Evolutionary conservation across 352 stramenopile species (phyloP).

Genomic region (Globisporangium mamillatum): DNA sequence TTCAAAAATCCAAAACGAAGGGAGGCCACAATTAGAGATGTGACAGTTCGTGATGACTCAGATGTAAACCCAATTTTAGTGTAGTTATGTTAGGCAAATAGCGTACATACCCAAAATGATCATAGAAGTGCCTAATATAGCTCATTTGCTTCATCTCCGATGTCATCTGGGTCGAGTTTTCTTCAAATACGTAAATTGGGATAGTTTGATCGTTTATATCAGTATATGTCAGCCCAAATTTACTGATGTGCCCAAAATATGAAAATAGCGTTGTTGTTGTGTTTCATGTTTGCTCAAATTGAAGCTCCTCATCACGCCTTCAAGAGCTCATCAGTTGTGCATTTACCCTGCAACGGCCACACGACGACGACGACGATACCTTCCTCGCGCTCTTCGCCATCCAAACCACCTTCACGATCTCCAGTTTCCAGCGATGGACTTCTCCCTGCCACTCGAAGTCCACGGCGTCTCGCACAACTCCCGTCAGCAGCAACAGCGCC

Average conservation of each 20-base stretch:
- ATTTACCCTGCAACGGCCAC: conserved; percentile 1
- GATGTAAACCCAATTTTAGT: background rate
- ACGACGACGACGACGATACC: background rate
- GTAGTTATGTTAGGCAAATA: background rate
- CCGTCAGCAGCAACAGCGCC: background rate
- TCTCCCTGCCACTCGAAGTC: conserved; percentile 15
- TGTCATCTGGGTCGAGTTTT: background rate
- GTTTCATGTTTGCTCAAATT: conserved; percentile 4
- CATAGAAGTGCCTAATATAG: background rate
- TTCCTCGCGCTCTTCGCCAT: background rate
- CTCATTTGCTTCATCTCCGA: background rate
- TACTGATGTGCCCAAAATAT: background rate
- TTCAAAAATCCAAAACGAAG: background rate
- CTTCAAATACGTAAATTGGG: background rate
- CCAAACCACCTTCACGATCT: background rate
- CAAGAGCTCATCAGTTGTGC: conserved; percentile 10
- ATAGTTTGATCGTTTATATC: background rate
- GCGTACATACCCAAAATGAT: background rate
- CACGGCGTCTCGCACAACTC: conserved; percentile 6
- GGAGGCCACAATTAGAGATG: background rate
- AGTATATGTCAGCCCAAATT: background rate
- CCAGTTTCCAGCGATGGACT: conserved; percentile 6
- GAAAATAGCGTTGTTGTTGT: background rate
- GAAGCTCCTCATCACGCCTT: conserved; percentile 3
- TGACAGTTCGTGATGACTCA: background rate